These are phyloP conservation scores for Ogataea naganishii DNA, from an alignment of 805 yeast genomes.

Conservation along the genomic window DNA sequence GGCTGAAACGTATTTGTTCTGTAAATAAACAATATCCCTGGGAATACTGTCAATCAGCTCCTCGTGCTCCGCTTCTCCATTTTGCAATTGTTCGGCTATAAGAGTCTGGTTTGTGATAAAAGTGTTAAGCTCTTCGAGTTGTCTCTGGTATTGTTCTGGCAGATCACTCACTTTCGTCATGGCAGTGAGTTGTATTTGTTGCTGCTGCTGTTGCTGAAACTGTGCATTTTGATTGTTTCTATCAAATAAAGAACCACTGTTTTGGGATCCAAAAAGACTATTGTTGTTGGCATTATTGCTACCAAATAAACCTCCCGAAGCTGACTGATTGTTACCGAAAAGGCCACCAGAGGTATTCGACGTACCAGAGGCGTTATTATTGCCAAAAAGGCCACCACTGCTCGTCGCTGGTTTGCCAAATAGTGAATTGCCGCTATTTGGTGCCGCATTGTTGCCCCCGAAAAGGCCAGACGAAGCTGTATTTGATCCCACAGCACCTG, in stretches of 20 bases:
- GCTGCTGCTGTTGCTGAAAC: slow-evolving; percentile 33
- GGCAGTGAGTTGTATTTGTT: slow-evolving; percentile 47
- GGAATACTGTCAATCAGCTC: slow-evolving; percentile 64
- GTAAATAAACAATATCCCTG: slow-evolving; percentile 57
- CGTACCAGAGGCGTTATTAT: background rate
- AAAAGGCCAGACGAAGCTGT: too few relatives aligned
- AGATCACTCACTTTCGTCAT: slow-evolving; percentile 70
- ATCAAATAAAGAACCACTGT: slow-evolving; percentile 1
- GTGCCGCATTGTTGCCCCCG: slow-evolving; percentile 4
- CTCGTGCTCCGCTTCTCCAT: slow-evolving; percentile 53
- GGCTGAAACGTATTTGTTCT: slow-evolving; percentile 51
- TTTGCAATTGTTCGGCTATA: slow-evolving; percentile 58
- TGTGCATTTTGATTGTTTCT: slow-evolving; percentile 21
- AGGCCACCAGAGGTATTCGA: slow-evolving; percentile 6
- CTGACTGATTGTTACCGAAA: slow-evolving; percentile 10
- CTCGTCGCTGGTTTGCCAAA: slow-evolving; percentile 1
- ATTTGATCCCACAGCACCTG: too few relatives aligned
- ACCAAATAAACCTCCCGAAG: slow-evolving; percentile 26
- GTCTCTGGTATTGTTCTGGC: slow-evolving; percentile 61
- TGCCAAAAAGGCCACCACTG: slow-evolving; percentile 19
- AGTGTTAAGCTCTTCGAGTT: slow-evolving; percentile 60
- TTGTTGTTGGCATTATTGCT: slow-evolving; percentile 11
- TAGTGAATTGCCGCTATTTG: background rate
- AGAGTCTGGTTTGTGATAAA: slow-evolving; percentile 68
- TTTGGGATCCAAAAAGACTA: slow-evolving; percentile 16